Base-by-base conservation (phyloP, 345 rosid species). In the Populus euphratica region DNA sequence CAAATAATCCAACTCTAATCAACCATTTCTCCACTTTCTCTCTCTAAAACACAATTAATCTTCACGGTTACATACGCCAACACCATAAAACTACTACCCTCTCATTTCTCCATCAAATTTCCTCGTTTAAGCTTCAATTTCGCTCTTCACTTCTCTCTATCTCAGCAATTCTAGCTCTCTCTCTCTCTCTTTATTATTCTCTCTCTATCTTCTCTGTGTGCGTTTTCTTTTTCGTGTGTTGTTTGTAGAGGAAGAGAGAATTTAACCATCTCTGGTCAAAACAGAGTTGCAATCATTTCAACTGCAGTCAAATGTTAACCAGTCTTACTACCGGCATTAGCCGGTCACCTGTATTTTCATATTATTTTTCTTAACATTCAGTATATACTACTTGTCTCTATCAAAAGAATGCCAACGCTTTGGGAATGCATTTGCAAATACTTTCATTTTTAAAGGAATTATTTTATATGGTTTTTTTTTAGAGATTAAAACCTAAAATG, bases 231-330 rank as follows among this genome's bases (percentile, higher is more conserved):
- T 59, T 23, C 5, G 64, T n/a, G 63, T 59, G 64, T n/a, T 59
- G 64, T 59, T 9, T 59, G 29, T 59, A 29, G 25, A 59, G 29
- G 64, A 76, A 84, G 54, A 77, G 80, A 81, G 87, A 79, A 78
- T 86, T 90, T 84, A 87, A 90, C 90, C 94, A 87, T 81, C 64
- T 82, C 86, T 82, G 84, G 90, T 90, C 93, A 88, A 89, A 84
- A 85, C 83, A 79, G 23, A 1, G 78, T 52, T 54, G 72, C 92
- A 85, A 90, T 89, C 83, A 89, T 90, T 89, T 87, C 89, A 89
- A 89, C 94, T 83, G 86, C 89, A 86, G 97, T 92, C 88, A 90
- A 90, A 84, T 87, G 87, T 86, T 90, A 89, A 87, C 91, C 93
- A 73, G 43, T 76, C 56, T 20, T 69, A 11, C 43, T 54, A 89